Conservation (phyloP, 495 filamentous ascomycete genomes). For the Cladorrhinum samala region DNA sequence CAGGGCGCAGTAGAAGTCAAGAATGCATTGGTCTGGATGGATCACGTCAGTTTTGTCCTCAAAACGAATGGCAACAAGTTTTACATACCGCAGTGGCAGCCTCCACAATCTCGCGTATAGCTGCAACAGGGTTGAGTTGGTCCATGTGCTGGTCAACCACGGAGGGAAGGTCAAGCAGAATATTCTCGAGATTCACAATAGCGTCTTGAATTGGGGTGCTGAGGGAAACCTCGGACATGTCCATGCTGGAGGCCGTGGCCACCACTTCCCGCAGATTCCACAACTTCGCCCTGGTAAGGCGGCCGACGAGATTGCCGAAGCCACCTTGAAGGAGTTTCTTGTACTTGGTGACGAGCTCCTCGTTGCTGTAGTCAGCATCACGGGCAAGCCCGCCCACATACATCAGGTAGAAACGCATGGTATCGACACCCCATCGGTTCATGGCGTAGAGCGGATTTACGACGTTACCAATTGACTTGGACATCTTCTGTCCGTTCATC, state of each 20-base stretch:
- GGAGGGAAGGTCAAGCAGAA: neutral
- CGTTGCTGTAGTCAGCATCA: conserved; percentile 81
- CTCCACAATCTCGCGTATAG: conserved; percentile 62
- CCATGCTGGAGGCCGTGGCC: neutral
- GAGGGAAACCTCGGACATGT: neutral
- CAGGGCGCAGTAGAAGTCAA: conserved; percentile 40
- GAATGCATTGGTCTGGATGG: conserved; percentile 62
- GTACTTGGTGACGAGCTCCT: conserved; percentile 66
- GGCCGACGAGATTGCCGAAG: conserved; percentile 70
- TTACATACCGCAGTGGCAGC: conserved; percentile 46
- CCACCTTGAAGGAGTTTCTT: conserved; percentile 67
- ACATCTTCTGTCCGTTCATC: conserved; percentile 84
- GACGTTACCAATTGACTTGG: conserved; percentile 88
- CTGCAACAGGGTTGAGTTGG: conserved; percentile 55
- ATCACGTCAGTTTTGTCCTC: conserved; percentile 15
- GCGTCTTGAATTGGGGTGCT: too few species aligned
- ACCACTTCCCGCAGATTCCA: conserved; percentile 59
- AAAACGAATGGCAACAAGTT: neutral
- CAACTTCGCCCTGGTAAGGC: conserved; percentile 59
- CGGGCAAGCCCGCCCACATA: conserved; percentile 65
- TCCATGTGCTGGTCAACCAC: conserved; percentile 54
- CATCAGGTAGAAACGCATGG: conserved; percentile 80
- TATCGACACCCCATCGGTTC: conserved; percentile 79
- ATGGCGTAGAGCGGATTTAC: conserved; percentile 94
- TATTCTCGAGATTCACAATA: neutral